These are phyloP conservation scores for Spathaspora gorwiae DNA, from an alignment of 805 yeast species.

Conservation along the genomic window DNA sequence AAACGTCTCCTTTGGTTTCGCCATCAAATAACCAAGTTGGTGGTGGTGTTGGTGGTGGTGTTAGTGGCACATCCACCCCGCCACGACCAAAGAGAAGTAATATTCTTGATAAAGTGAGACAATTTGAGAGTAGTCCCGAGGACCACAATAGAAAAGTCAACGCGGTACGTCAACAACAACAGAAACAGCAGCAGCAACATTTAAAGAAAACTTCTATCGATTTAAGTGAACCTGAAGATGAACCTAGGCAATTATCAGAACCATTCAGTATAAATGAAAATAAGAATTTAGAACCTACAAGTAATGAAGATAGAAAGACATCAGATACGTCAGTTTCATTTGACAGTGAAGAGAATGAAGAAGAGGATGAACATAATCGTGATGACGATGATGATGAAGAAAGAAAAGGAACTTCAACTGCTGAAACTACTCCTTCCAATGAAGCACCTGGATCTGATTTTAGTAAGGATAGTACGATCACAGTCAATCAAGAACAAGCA, in stretches of 20 bases:
- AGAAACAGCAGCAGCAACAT: not conserved
- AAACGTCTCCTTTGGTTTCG: slow-evolving; percentile 1
- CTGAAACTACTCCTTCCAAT: slow-evolving; percentile 29
- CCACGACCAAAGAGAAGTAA: slow-evolving; percentile 15
- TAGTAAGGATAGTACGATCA: not conserved
- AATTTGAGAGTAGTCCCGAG: slow-evolving; percentile 27
- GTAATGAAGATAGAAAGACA: no score
- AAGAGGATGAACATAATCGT: not conserved
- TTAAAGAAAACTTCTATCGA: not conserved
- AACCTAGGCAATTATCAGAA: slow-evolving; percentile 5
- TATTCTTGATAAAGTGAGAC: slow-evolving; percentile 33
- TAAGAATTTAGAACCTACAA: no score
- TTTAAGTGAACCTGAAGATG: not conserved
- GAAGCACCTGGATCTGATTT: slow-evolving; percentile 10
- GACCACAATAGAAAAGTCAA: no score
- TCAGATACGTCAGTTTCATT: not conserved
- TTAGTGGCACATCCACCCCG: slow-evolving; percentile 1
- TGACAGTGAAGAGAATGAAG: slow-evolving; percentile 2
- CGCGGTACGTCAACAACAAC: not conserved
- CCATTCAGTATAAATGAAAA: not conserved
- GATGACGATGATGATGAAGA: slow-evolving; percentile 1
- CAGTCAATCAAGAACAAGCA: not conserved
- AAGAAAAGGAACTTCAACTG: slow-evolving; percentile 11
- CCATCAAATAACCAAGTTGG: slow-evolving; percentile 10
- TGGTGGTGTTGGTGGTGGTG: not conserved